Base-by-base conservation (phyloP, 2,329 filamentous ascomycete genomes). In the Conoideocrella luteorostrata region DNA sequence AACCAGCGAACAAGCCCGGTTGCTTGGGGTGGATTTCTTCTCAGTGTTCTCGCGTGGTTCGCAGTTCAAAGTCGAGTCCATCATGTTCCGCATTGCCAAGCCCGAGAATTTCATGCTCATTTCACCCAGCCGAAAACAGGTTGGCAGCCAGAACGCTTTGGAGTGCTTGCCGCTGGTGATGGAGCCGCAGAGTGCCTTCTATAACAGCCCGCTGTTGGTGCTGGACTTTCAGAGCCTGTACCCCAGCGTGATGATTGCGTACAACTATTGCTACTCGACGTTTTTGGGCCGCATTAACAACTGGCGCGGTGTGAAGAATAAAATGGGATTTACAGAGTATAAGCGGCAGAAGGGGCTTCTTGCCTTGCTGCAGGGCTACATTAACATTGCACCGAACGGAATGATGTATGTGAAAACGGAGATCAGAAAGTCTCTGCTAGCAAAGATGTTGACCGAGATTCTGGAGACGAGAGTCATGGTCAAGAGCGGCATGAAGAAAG, bases 231-330 rank as follows among this genome's bases (percentile, higher is more conserved):
- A 97, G 58, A 95, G 88, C 47, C 68, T 98, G 38, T 98, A 98
- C 52, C 93, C 93, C 0, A 96, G 90, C 63, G 84, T 97, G 47
- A 96, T 98, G 89, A 97, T 98, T 58, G 93, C 93, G 0, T 97
- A 98, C 69, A 98, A 98, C 57, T 93, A 96, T 60, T 98, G 93
- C 67, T 98, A 98, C 60, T 97, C 93, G 0, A 98, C 93, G 0
- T 98, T 90, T 54, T 73, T 97, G 1, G 93, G 93, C 0, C 80
- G 93, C 23, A 82, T 95, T 30, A 78, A 82, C 22, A 80, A 82
- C 53, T 96, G 91, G 91, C 80, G 88, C n/a, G 90, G 89, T 3
- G 81, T 78, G 23, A 90, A 88, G 23, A 90, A 88, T 68, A 95
- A 97, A 66, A 88, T 98, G 84, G 93, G 93, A 0, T 95, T 97